Evolutionary conservation across 495 filamentous ascomycete genomes (phyloP).

Genomic region (Bathelium albidoporum): DNA sequence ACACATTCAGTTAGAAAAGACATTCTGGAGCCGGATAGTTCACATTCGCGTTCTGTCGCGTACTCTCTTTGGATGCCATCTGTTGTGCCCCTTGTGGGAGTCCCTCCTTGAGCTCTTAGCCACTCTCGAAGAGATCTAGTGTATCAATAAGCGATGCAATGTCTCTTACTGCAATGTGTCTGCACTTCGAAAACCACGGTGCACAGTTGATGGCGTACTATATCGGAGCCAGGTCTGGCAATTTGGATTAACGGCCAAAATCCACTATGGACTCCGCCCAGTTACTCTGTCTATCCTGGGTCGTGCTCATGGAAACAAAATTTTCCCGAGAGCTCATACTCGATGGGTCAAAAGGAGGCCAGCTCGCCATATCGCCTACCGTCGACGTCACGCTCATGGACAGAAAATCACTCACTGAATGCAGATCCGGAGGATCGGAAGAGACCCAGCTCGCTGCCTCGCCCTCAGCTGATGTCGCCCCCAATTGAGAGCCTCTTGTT

Average conservation of each 20-base stretch:
- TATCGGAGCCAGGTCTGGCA: neutral
- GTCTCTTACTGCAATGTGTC: neutral
- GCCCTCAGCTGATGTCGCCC: neutral
- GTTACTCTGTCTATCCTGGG: neutral
- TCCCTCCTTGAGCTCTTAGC: neutral
- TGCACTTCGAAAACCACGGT: neutral
- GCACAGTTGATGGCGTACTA: neutral
- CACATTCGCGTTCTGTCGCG: no score
- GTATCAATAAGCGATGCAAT: neutral
- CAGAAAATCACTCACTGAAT: neutral
- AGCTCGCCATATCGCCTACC: neutral
- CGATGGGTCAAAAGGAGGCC: neutral
- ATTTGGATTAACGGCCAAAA: neutral
- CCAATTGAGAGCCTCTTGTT: neutral
- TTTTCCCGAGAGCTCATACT: neutral
- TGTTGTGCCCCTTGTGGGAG: no score
- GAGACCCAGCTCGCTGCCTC: neutral
- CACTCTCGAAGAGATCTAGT: neutral
- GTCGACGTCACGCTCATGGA: neutral
- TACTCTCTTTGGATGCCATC: no score
- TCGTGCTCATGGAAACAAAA: neutral
- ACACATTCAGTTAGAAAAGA: no score
- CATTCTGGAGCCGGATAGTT: no score
- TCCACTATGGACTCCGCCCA: neutral
- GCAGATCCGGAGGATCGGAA: neutral